Conservation (phyloP, 805 yeast species). For the Candida koratica region DNA sequence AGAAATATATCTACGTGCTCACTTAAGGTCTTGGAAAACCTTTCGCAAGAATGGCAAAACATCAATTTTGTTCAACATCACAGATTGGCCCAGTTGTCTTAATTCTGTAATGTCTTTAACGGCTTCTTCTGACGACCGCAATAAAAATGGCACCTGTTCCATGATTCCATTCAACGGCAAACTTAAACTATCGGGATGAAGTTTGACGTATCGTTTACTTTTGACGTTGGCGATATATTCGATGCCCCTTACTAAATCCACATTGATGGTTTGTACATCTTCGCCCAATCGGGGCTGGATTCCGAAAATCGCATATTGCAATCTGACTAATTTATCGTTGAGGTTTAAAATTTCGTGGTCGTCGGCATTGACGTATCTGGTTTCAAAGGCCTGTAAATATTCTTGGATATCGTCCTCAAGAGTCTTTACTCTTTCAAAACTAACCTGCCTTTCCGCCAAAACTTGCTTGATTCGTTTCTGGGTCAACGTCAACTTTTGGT, state of each 20-base stretch:
- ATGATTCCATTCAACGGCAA: constrained; percentile 37
- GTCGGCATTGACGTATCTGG: constrained; percentile 52
- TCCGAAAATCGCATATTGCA: constrained; percentile 83
- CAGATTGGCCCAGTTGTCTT: constrained; percentile 37
- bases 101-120: constrained; percentile 45
- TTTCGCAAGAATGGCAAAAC: constrained; percentile 36
- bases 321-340: constrained; percentile 68
- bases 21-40: constrained; percentile 14
- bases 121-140: constrained; percentile 34
- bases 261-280: constrained; percentile 48
- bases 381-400: constrained; percentile 55
- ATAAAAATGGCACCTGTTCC: constrained; percentile 42
- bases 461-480: constrained; percentile 73
- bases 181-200: constrained; percentile 20
- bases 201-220: constrained; percentile 36
- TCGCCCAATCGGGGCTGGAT: constrained; percentile 62
- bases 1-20: too few species aligned
- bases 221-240: constrained; percentile 67
- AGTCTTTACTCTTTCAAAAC: constrained; percentile 56
- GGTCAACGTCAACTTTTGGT: constrained; percentile 32
- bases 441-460: constrained; percentile 76
- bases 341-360: constrained; percentile 52
- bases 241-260: constrained; percentile 58
- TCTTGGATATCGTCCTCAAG: constrained; percentile 41
- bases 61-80: constrained; percentile 34